Evolutionary conservation across 352 stramenopile species (phyloP).

Genomic region (Phytophthora multivora): DNA sequence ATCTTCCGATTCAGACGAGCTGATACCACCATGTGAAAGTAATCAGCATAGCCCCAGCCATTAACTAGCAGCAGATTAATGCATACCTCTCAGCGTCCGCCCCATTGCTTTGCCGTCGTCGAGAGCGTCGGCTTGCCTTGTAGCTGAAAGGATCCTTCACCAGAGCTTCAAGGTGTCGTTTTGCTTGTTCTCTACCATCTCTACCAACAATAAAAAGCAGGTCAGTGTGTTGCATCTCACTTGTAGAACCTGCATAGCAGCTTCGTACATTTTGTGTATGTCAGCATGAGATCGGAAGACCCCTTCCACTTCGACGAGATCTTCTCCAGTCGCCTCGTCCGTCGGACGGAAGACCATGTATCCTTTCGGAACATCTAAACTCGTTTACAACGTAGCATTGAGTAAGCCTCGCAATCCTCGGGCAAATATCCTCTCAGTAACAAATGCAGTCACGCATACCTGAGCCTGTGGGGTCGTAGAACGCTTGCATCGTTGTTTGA

Average conservation of each 20-base stretch:
- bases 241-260: background rate
- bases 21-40: slow-evolving; percentile 4
- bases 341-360: slow-evolving; percentile 39
- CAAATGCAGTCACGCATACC: slow-evolving; percentile 5
- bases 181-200: slow-evolving; percentile 35
- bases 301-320: slow-evolving; percentile 24
- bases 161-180: slow-evolving; percentile 31
- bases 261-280: slow-evolving; percentile 23
- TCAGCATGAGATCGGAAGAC: slow-evolving; percentile 17
- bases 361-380: slow-evolving; percentile 38
- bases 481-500: slow-evolving; percentile 17
- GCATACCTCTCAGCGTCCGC: slow-evolving; percentile 21
- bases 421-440: background rate
- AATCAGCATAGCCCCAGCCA: background rate
- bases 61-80: background rate
- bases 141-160: slow-evolving; percentile 29
- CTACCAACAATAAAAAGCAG: slow-evolving; percentile 10
- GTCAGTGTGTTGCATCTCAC: background rate
- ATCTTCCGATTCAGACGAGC: slow-evolving; percentile 36
- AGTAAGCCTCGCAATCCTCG: background rate
- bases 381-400: slow-evolving; percentile 1
- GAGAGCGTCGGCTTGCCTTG: slow-evolving; percentile 7
- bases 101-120: slow-evolving; percentile 4
- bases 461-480: slow-evolving; percentile 32
- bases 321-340: slow-evolving; percentile 33